phyloP scores from a whole-genome alignment of 2,329 filamentous ascomycete species.

The Aphanoascus verrucosus region DNA sequence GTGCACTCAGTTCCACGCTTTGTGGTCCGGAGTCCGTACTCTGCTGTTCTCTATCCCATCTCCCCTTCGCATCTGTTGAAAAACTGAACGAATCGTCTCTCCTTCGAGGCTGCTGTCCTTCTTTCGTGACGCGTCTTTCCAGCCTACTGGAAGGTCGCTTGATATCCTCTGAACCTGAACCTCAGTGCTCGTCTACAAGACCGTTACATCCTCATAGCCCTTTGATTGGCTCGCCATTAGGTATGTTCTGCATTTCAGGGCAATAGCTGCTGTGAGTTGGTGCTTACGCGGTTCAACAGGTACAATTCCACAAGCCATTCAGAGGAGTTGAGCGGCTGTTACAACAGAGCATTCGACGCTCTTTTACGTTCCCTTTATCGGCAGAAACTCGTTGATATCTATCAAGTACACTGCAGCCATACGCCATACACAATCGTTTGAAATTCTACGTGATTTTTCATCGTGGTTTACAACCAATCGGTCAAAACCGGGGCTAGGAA shows the following conservation, averaged over 20 bases:
- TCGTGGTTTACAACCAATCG: too few relatives aligned
- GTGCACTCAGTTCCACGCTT: background rate
- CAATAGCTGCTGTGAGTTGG: background rate
- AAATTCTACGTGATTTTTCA: too few relatives aligned
- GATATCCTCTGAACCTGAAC: background rate
- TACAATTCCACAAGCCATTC: background rate
- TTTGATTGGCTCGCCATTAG: background rate
- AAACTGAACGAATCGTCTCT: background rate
- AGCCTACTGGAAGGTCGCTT: too few relatives aligned
- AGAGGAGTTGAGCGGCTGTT: background rate
- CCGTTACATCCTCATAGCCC: background rate
- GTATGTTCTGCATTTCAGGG: background rate
- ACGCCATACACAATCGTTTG: too few relatives aligned
- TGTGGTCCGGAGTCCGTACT: background rate
- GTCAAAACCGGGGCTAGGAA: too few relatives aligned
- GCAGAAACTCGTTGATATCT: too few relatives aligned
- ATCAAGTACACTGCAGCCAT: too few relatives aligned
- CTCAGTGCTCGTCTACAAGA: background rate
- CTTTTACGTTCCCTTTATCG: background rate
- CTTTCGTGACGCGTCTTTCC: background rate
- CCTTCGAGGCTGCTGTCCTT: background rate
- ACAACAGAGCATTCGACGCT: background rate
- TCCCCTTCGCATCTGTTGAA: background rate
- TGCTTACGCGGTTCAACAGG: conserved; percentile 1
- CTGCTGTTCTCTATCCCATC: background rate